Conservation (phyloP, 352 stramenopile genomes). For the Thalassiosira pacifica region DNA sequence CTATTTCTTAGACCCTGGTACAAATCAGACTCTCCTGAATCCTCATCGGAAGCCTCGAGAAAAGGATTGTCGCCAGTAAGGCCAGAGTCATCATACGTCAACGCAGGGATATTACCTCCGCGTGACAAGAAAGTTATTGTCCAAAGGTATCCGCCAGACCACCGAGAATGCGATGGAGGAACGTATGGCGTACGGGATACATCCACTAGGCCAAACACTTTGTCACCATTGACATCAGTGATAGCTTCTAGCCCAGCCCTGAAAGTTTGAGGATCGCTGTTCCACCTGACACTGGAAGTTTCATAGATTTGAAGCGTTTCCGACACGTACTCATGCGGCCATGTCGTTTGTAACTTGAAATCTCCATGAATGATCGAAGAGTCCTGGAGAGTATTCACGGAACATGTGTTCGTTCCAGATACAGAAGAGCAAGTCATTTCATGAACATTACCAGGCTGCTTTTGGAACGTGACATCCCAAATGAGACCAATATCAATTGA, state of each 20-base stretch:
- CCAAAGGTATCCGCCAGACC: constrained; percentile 94
- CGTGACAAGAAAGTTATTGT: constrained; percentile 91
- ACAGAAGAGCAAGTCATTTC: constrained; percentile 72
- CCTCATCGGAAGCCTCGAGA: constrained; percentile 72
- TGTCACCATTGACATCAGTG: constrained; percentile 73
- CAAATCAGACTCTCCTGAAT: constrained; percentile 68
- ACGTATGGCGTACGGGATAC: constrained; percentile 90
- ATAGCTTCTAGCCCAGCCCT: constrained; percentile 84
- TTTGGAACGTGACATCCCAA: constrained; percentile 81
- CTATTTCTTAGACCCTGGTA: constrained; percentile 73
- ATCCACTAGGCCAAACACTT: constrained; percentile 90
- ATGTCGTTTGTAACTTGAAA: constrained; percentile 82
- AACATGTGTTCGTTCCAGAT: constrained; percentile 63
- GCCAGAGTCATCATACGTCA: constrained; percentile 69
- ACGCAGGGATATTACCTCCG: constrained; percentile 89
- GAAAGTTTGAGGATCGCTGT: constrained; percentile 81
- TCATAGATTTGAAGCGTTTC: constrained; percentile 76
- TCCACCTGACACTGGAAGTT: constrained; percentile 88
- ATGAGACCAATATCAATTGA: constrained; percentile 71
- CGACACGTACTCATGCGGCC: constrained; percentile 84
- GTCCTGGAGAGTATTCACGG: constrained; percentile 78
- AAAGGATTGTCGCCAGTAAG: constrained; percentile 55
- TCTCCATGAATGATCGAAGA: constrained; percentile 79
- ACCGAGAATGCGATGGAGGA: constrained; percentile 88
- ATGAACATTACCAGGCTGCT: constrained; percentile 77